Evolutionary conservation across 495 filamentous ascomycete species (phyloP), one percentile per base, ranked within the genome.

Genomic region (Apiosordaria backusii): DNA sequence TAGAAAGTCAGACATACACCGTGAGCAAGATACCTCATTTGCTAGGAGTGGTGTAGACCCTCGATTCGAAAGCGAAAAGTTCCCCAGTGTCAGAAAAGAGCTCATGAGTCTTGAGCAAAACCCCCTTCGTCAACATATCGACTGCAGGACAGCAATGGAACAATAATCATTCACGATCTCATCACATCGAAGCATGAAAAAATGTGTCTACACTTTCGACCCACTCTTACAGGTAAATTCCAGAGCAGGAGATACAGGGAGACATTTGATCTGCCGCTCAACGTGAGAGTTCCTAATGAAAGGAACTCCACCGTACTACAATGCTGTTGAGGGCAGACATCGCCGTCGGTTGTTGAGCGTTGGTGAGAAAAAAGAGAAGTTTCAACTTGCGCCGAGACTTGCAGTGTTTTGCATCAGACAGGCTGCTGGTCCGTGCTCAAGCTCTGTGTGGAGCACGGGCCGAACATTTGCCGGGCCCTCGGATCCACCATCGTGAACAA

Each of bases 211-310:
- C 73, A 29, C 76, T 74, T 82, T 82, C 91, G 91, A 94, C 87
- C 91, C 86, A 86, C 90, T 85, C 86, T 84, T 85, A 92, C 90
- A 93, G 76, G 81, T 83, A 72, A 80, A 84, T 87, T 90, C 91
- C 84, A 92, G 88, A 91, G 92, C 88, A 93, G 92, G 86, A 96
- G 92, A 96, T 96, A 96, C 92, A 89, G 90, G 89, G 88, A 86
- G 89, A 87, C 73, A 73, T 71, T 71, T 74, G 70, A 77, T 94
- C 89, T 94, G 72, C 86, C 90, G 87, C 86, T 82, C 83, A 81
- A 81, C 72, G 76, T 68, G 63, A 72, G 76, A 81, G 81, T 68
- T 70, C 77, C 86, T 91, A 94, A 79, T 92, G 90, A 94, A 94
- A 89, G 86, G 77, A 70, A 68, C 72, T 78, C 77, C 70, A 68